These are phyloP conservation scores for Penicillium sp. DNA, from an alignment of 2,329 filamentous ascomycete genomes.

Conservation along the genomic window DNA sequence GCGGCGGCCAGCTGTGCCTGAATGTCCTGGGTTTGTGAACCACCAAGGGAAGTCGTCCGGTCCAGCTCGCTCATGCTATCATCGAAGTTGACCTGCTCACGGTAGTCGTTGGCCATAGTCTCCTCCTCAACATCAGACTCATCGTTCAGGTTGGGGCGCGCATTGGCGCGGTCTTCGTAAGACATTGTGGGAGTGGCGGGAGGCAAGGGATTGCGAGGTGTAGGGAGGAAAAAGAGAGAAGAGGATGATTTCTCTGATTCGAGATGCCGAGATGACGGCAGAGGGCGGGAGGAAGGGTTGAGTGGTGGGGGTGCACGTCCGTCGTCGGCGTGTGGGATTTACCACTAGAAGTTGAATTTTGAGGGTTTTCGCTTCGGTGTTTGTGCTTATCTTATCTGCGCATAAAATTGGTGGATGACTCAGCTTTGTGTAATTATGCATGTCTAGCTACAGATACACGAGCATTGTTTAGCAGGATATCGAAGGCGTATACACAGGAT, in stretches of 20 bases:
- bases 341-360: slow-evolving; percentile 43
- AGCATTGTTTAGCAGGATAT: too few relatives aligned
- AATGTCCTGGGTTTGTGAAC: slow-evolving; percentile 83
- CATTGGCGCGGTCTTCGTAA: slow-evolving; percentile 45
- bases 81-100: slow-evolving; percentile 92
- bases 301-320: slow-evolving; percentile 23
- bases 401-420: slow-evolving; percentile 31
- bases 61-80: slow-evolving; percentile 82
- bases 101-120: slow-evolving; percentile 91
- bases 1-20: slow-evolving; percentile 88
- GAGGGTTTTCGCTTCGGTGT: slow-evolving; percentile 47
- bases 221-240: slow-evolving; percentile 5
- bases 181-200: slow-evolving; percentile 40
- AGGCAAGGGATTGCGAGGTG: slow-evolving; percentile 6
- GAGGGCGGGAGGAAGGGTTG: slow-evolving; percentile 17
- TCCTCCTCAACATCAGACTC: slow-evolving; percentile 97
- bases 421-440: slow-evolving; percentile 12
- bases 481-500: too few relatives aligned
- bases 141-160: slow-evolving; percentile 58
- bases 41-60: slow-evolving; percentile 67
- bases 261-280: slow-evolving; percentile 22
- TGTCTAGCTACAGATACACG: too few relatives aligned
- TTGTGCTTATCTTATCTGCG: slow-evolving; percentile 50
- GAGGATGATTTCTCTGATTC: slow-evolving; percentile 12
- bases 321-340: slow-evolving; percentile 41